Evolutionary conservation across 257 asterid genomes (phyloP).

Genomic region (Solanum arcanum): DNA sequence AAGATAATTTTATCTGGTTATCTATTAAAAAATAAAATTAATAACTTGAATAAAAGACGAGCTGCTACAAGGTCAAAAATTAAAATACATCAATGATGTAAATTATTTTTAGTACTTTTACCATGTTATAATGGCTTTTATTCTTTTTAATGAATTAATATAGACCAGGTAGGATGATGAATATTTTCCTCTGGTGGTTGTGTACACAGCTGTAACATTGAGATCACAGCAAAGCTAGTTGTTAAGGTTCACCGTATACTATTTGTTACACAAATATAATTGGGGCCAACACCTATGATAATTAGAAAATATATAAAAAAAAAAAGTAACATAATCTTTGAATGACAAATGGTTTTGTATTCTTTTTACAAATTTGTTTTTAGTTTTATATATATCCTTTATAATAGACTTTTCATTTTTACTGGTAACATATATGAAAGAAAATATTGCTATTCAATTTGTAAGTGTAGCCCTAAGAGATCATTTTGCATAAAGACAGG

Average conservation of each 20-base stretch:
- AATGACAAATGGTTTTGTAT: neutral
- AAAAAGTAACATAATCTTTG: neutral
- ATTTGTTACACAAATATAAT: neutral
- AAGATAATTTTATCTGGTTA: neutral
- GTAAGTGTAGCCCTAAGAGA: neutral
- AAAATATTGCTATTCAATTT: neutral
- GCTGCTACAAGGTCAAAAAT: neutral
- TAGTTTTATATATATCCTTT: too few species aligned
- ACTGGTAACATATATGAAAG: neutral
- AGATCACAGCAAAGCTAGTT: neutral
- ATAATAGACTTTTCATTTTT: neutral
- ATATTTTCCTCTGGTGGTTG: neutral
- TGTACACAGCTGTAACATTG: neutral
- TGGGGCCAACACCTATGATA: neutral
- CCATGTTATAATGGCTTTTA: neutral
- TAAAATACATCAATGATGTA: neutral
- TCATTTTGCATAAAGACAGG: neutral
- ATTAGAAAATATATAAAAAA: neutral
- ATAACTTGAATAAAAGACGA: neutral
- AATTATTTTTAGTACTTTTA: neutral
- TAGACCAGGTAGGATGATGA: neutral
- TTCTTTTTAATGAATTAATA: neutral
- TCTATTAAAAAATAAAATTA: neutral
- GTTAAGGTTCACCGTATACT: neutral
- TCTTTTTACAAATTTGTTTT: neutral